A percentile compares a stretch with the other conserved stretches of the same genome.
phyloP scores from a whole-genome alignment of 2,329 filamentous ascomycete species.

The Claviceps digitariae region DNA sequence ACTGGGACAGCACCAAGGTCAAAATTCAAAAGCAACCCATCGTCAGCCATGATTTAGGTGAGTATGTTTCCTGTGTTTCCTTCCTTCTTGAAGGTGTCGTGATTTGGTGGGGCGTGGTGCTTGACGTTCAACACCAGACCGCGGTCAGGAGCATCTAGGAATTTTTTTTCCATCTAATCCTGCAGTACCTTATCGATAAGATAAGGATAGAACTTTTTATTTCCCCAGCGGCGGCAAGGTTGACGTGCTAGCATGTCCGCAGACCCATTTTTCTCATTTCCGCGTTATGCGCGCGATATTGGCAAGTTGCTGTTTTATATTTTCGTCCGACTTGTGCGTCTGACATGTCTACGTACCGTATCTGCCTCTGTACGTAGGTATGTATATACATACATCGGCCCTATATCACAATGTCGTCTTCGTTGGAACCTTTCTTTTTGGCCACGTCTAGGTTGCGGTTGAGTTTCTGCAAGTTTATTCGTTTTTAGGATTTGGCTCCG shows the following conservation, averaged over 20 bases:
- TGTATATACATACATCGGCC: no score
- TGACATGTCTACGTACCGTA: no score
- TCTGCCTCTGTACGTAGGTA: no score
- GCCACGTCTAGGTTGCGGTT: neutral
- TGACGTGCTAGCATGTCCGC: neutral
- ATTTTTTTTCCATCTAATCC: neutral
- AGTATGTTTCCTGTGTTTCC: neutral
- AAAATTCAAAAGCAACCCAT: conserved; percentile 92
- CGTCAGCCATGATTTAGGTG: conserved; percentile 59
- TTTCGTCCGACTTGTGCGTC: no score
- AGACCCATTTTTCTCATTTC: neutral
- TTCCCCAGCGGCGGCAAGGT: no score
- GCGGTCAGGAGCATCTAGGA: neutral
- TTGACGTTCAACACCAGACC: neutral
- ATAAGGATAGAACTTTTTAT: neutral
- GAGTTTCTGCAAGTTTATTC: neutral
- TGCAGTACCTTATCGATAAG: neutral
- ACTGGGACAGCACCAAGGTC: conserved; percentile 57
- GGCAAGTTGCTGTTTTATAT: no score
- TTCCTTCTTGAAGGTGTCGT: neutral
- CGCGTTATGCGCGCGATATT: neutral
- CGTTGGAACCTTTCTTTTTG: neutral
- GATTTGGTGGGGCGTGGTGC: conserved; percentile 4
- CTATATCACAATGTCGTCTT: no score
- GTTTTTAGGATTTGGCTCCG: neutral